Percentiles rank a stretch among this genome's conserved stretches.
These are phyloP conservation scores for Glycyrrhiza uralensis DNA, from an alignment of 306 rosid genomes.

Conservation along the genomic window DNA sequence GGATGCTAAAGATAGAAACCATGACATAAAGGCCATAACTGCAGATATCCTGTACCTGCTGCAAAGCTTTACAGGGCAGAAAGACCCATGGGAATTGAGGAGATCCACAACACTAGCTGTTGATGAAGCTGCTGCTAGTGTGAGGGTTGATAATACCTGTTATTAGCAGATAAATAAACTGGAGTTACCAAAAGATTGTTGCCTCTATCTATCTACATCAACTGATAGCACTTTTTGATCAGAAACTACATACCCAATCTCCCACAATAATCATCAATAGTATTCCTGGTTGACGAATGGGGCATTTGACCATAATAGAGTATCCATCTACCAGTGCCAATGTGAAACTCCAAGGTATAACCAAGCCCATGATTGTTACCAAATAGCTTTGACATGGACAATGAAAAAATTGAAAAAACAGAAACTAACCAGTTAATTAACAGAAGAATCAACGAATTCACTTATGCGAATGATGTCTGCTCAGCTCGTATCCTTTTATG, in stretches of 20 bases:
- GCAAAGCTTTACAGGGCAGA: constrained; percentile 58
- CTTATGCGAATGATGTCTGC: neutral
- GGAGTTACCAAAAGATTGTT: constrained; percentile 5
- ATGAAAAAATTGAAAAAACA: no score
- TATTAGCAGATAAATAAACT: neutral
- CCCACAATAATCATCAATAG: constrained; percentile 62
- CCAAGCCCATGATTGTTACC: constrained; percentile 86
- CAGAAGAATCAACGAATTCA: constrained; percentile 7
- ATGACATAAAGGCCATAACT: constrained; percentile 70
- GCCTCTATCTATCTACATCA: neutral
- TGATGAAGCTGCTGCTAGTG: constrained; percentile 77
- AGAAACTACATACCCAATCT: constrained; percentile 65
- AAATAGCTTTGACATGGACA: constrained; percentile 51
- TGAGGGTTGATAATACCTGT: constrained; percentile 68
- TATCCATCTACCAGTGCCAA: constrained; percentile 85
- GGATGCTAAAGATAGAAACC: constrained; percentile 65
- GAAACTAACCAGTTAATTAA: neutral
- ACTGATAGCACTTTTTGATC: neutral
- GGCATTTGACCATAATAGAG: constrained; percentile 64
- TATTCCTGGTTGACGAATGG: constrained; percentile 71
- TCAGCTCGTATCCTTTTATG: neutral
- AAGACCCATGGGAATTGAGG: constrained; percentile 37
- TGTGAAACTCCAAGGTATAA: constrained; percentile 89
- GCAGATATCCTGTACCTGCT: constrained; percentile 65
- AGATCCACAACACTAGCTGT: constrained; percentile 73